Percentiles rank a stretch among this genome's conserved stretches.
Conservation (phyloP, 2,329 filamentous ascomycete species). For the Colletotrichum scovillei region DNA sequence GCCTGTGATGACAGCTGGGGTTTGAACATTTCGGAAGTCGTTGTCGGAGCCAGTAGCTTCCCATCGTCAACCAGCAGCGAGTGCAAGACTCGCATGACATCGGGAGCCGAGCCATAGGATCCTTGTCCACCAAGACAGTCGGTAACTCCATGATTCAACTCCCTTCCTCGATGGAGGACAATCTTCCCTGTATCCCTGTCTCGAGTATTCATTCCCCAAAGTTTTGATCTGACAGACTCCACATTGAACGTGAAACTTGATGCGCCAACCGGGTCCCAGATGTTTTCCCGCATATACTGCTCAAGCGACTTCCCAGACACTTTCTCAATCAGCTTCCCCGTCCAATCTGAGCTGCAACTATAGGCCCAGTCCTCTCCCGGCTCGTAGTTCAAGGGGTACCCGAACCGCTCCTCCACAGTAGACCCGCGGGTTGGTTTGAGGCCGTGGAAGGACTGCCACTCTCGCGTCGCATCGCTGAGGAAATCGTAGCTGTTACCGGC, state of each 20-base stretch:
- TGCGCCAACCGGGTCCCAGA: slow-evolving; percentile 45
- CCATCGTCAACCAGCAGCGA: slow-evolving; percentile 62
- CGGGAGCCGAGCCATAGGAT: slow-evolving; percentile 46
- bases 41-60: slow-evolving; percentile 54
- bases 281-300: slow-evolving; percentile 55
- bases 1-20: slow-evolving; percentile 52
- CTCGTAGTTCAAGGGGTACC: slow-evolving; percentile 59
- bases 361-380: slow-evolving; percentile 65
- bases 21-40: slow-evolving; percentile 57
- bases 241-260: slow-evolving; percentile 32
- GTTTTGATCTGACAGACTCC: background rate
- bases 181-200: slow-evolving; percentile 30
- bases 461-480: slow-evolving; percentile 45
- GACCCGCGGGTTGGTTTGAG: slow-evolving; percentile 44
- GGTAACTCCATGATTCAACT: slow-evolving; percentile 34
- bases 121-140: slow-evolving; percentile 49
- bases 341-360: slow-evolving; percentile 62
- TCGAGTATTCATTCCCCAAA: slow-evolving; percentile 37
- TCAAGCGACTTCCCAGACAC: slow-evolving; percentile 55
- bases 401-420: slow-evolving; percentile 54
- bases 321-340: slow-evolving; percentile 61
- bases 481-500: slow-evolving; percentile 61
- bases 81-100: slow-evolving; percentile 57
- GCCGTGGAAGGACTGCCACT: slow-evolving; percentile 36
- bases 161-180: slow-evolving; percentile 4